phyloP scores from a whole-genome alignment of 495 filamentous ascomycete genomes.

The Xylaria telfairii region DNA sequence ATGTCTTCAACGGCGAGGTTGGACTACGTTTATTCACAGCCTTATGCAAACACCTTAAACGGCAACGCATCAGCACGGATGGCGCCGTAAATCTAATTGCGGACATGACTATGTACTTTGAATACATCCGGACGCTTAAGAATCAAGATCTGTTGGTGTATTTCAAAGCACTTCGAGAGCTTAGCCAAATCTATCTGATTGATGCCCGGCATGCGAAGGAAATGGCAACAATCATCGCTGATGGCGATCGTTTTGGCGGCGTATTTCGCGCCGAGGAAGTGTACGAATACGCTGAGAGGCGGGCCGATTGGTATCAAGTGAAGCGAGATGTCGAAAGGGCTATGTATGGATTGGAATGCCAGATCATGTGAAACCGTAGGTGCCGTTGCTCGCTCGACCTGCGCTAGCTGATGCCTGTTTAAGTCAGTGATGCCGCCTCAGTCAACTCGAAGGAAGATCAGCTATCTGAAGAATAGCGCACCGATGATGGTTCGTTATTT shows the following conservation, averaged over 20 bases:
- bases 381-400: background rate
- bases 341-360: constrained; percentile 96
- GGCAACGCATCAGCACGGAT: constrained; percentile 87
- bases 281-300: constrained; percentile 92
- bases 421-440: background rate
- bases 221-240: constrained; percentile 92
- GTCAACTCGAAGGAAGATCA: background rate
- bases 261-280: constrained; percentile 96
- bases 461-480: background rate
- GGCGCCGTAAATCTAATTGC: constrained; percentile 93
- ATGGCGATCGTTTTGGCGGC: constrained; percentile 85
- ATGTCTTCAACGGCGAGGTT: constrained; percentile 98
- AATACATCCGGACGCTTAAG: constrained; percentile 78
- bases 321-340: constrained; percentile 88
- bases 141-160: constrained; percentile 86
- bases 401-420: background rate
- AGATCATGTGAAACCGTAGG: constrained; percentile 69
- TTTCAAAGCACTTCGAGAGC: constrained; percentile 89
- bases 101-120: constrained; percentile 93
- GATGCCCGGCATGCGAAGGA: constrained; percentile 89
- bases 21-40: constrained; percentile 88
- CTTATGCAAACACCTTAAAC: constrained; percentile 95
- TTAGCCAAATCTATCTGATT: constrained; percentile 95
- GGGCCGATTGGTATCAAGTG: constrained; percentile 93
- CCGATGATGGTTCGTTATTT: background rate